Evolutionary conservation across 176 grass and related monocot genomes (phyloP).

Genomic region (Oryza glumipatula): DNA sequence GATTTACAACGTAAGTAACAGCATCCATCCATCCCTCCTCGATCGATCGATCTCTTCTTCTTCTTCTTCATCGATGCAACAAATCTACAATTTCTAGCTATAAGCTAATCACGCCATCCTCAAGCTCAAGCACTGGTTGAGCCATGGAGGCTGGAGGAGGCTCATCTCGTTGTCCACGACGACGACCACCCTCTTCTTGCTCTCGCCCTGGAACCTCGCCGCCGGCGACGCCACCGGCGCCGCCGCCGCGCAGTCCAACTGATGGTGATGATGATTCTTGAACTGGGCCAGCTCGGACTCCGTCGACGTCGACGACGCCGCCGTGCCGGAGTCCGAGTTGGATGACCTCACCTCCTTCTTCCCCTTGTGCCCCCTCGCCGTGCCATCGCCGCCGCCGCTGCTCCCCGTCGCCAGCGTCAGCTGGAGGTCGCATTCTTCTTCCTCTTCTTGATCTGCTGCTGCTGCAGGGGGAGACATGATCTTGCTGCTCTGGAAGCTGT

Average conservation of each 20-base stretch:
- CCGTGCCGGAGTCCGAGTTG: conserved; percentile 52
- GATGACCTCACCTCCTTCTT: conserved; percentile 52
- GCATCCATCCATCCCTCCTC: not conserved
- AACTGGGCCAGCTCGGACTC: conserved; percentile 43
- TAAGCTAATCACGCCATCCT: conserved; percentile 27
- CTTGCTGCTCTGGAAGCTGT: conserved; percentile 17
- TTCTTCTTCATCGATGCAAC: not conserved
- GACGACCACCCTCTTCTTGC: conserved; percentile 18
- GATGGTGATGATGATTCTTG: not conserved
- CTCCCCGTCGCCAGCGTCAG: conserved; percentile 68
- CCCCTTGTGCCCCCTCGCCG: not conserved
- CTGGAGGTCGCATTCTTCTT: conserved; percentile 57
- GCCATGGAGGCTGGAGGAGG: conserved; percentile 32
- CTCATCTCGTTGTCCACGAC: not conserved
- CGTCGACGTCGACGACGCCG: conserved; percentile 55
- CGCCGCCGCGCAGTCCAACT: not conserved
- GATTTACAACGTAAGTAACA: conserved; percentile 40
- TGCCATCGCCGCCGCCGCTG: not conserved
- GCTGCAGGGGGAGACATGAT: not conserved
- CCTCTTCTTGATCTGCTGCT: conserved; percentile 16
- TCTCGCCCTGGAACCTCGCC: conserved; percentile 8
- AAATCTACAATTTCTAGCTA: conserved; percentile 42
- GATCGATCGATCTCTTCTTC: not conserved
- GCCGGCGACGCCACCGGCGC: not conserved
- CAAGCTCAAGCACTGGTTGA: conserved; percentile 37